A percentile compares a stretch with the other conserved stretches of the same genome.
Evolutionary conservation across 1,284 basidiomycete species (phyloP).

Genomic region (Ceratobasidium sp.): DNA sequence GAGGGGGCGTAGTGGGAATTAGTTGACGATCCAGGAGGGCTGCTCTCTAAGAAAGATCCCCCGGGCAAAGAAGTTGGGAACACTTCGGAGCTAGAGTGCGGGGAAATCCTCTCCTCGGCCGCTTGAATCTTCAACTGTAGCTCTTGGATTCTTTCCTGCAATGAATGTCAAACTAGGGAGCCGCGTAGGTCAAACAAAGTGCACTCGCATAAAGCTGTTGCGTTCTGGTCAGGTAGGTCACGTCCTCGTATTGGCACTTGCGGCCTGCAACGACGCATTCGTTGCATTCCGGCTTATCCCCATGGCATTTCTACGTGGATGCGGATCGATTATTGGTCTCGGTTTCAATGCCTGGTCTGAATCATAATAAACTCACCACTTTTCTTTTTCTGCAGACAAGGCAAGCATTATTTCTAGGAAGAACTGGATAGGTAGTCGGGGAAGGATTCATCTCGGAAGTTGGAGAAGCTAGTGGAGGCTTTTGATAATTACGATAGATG

Average conservation of each 20-base stretch:
- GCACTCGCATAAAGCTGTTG: constrained; percentile 15
- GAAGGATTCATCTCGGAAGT: not conserved
- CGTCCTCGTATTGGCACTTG: constrained; percentile 28
- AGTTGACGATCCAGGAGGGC: not conserved
- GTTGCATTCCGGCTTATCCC: constrained; percentile 23
- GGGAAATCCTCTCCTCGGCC: not conserved
- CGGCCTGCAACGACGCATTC: constrained; percentile 5
- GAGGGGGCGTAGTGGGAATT: not conserved
- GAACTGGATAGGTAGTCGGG: not conserved
- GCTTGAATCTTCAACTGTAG: constrained; percentile 23
- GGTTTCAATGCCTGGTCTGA: not conserved
- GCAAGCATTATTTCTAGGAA: constrained; percentile 24
- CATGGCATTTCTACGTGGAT: constrained; percentile 23
- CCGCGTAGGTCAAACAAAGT: not conserved
- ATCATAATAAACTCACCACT: not conserved
- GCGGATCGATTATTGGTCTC: not conserved
- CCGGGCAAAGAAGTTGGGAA: not conserved
- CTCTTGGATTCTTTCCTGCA: constrained; percentile 28
- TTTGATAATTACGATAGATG: no score
- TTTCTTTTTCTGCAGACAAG: constrained; percentile 30
- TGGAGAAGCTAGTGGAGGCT: not conserved
- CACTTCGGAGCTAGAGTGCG: not conserved
- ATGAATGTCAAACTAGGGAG: not conserved
- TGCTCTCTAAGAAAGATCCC: not conserved
- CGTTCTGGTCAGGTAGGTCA: not conserved